phyloP scores from a whole-genome alignment of 768 basidiomycete species.

The Hygrocybe coccinea region DNA sequence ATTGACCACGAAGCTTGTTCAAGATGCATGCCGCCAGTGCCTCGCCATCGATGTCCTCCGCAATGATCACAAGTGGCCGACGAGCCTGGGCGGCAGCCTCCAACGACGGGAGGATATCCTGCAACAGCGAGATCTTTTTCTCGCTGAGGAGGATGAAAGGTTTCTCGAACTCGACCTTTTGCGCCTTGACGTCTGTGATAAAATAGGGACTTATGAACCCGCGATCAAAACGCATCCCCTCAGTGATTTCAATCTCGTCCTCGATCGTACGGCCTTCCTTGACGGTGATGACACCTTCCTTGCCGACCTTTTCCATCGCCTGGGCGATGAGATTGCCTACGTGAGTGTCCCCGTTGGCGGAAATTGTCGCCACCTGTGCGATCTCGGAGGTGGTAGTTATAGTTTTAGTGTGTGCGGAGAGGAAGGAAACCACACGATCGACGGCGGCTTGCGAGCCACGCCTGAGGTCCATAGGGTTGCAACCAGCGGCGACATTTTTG shows the following conservation, averaged over 20 bases:
- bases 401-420: slow-evolving; percentile 81
- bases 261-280: slow-evolving; percentile 98
- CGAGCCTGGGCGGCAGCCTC: slow-evolving; percentile 74
- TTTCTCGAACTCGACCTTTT: slow-evolving; percentile 97
- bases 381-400: slow-evolving; percentile 98
- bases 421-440: slow-evolving; percentile 87
- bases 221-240: slow-evolving; percentile 99
- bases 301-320: slow-evolving; percentile 99
- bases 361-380: slow-evolving; percentile 97
- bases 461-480: slow-evolving; percentile 99
- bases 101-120: slow-evolving; percentile 92
- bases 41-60: slow-evolving; percentile 97
- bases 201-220: slow-evolving; percentile 98
- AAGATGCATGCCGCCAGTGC: slow-evolving; percentile 96
- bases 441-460: slow-evolving; percentile 97
- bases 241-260: slow-evolving; percentile 98
- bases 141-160: slow-evolving; percentile 89
- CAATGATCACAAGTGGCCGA: slow-evolving; percentile 92
- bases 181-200: slow-evolving; percentile 94
- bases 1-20: slow-evolving; percentile 98
- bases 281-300: slow-evolving; percentile 99
- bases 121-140: slow-evolving; percentile 94
- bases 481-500: slow-evolving; percentile 98
- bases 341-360: slow-evolving; percentile 75
- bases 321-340: slow-evolving; percentile 93